These are phyloP conservation scores for Microbotryum intermedium DNA, from an alignment of 1,284 basidiomycete genomes.

Conservation along the genomic window DNA sequence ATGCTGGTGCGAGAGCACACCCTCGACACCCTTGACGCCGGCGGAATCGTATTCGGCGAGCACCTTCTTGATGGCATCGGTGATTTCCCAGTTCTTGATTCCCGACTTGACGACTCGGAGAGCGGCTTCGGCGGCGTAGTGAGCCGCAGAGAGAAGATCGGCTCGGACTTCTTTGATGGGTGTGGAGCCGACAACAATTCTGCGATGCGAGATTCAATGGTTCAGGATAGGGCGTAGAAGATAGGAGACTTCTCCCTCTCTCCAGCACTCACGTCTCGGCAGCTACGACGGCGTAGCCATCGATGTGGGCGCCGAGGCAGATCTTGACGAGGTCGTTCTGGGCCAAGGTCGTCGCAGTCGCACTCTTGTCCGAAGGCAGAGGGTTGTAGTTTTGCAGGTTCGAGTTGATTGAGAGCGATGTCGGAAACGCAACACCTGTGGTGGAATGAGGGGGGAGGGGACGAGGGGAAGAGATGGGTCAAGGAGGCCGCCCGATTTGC, in stretches of 20 bases:
- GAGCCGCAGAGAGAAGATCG: conserved; percentile 87
- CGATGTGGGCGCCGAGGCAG: conserved; percentile 92
- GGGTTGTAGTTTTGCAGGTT: conserved; percentile 51
- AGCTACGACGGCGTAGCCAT: conserved; percentile 75
- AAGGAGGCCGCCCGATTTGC: neutral
- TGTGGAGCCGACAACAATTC: conserved; percentile 63
- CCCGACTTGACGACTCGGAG: conserved; percentile 41
- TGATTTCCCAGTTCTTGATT: conserved; percentile 90
- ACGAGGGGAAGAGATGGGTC: neutral
- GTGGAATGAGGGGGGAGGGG: neutral
- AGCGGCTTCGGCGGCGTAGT: conserved; percentile 81
- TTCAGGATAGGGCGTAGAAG: neutral
- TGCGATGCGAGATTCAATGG: conserved; percentile 1
- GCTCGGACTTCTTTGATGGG: conserved; percentile 78
- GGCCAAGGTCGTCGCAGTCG: conserved; percentile 67
- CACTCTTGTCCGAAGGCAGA: conserved; percentile 49
- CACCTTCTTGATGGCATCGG: conserved; percentile 71
- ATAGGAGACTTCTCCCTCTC: neutral
- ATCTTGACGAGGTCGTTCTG: conserved; percentile 93
- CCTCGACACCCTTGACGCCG: conserved; percentile 81
- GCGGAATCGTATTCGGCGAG: conserved; percentile 46
- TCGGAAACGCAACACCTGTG: conserved; percentile 80
- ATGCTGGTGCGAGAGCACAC: conserved; percentile 53
- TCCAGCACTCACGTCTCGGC: conserved; percentile 71
- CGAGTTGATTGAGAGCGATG: conserved; percentile 80